Conservation (phyloP, 768 basidiomycete genomes). For the Amanita pseudoporphyria region DNA sequence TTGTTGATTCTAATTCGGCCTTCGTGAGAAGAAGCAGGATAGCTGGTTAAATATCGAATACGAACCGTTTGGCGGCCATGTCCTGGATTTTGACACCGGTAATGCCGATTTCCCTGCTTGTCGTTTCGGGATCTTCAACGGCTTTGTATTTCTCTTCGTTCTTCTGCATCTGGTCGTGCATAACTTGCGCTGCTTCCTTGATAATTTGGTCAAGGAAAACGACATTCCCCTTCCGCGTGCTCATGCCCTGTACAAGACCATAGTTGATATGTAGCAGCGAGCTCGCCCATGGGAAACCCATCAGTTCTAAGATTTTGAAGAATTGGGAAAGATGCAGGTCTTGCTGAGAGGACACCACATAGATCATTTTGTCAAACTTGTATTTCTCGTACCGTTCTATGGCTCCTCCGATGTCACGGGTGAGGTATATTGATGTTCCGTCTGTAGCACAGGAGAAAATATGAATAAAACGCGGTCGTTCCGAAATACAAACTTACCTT, state of each 20-base stretch:
- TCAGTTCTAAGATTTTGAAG: conserved; percentile 87
- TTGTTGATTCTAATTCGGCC: conserved; percentile 68
- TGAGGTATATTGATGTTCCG: conserved; percentile 89
- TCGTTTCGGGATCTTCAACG: conserved; percentile 78
- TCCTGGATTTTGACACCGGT: conserved; percentile 97
- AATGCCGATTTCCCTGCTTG: conserved; percentile 79
- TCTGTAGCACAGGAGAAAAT: conserved; percentile 51
- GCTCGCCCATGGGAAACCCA: conserved; percentile 84
- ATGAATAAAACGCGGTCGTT: background rate
- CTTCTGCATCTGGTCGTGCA: conserved; percentile 95
- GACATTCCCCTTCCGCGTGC: conserved; percentile 84
- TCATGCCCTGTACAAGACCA: conserved; percentile 92
- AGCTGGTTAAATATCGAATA: conserved; percentile 5
- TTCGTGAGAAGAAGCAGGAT: conserved; percentile 2
- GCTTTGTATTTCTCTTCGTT: conserved; percentile 89
- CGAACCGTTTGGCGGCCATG: conserved; percentile 87
- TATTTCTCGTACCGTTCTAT: conserved; percentile 89
- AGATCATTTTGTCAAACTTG: conserved; percentile 84
- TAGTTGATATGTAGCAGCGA: conserved; percentile 84
- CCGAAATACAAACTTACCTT: conserved; percentile 33
- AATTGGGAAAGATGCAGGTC: conserved; percentile 85
- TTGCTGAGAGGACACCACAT: conserved; percentile 83
- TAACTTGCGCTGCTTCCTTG: conserved; percentile 75
- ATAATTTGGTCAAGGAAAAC: conserved; percentile 94
- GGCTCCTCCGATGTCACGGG: conserved; percentile 91